Evolutionary conservation across 164 flowering plant species (phyloP).

Genomic region (Berberis vulgaris): DNA sequence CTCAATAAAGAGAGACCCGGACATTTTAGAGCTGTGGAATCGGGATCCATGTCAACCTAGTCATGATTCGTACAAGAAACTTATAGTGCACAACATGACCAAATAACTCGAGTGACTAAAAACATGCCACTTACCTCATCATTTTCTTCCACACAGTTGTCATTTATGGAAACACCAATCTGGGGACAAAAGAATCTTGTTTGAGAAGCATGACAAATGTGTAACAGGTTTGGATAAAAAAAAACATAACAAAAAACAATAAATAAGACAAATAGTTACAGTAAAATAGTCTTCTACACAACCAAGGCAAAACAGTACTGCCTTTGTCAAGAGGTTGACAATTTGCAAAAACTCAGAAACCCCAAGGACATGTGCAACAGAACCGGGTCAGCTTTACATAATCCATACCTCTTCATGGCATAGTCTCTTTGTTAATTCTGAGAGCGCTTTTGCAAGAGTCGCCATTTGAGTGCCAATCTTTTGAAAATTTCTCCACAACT

Average conservation of each 20-base stretch:
- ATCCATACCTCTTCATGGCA: constrained; percentile 34
- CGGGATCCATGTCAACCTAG: background rate
- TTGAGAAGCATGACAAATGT: too few relatives aligned
- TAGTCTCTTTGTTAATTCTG: constrained; percentile 38
- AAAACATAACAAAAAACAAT: too few relatives aligned
- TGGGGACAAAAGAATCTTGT: background rate
- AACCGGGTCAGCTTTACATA: background rate
- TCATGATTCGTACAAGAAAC: background rate
- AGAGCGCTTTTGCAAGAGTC: constrained; percentile 51
- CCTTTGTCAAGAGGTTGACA: background rate
- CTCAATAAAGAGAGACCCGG: constrained; percentile 11
- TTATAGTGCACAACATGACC: background rate
- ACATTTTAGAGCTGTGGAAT: constrained; percentile 13
- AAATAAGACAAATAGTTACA: too few relatives aligned
- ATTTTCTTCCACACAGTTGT: background rate
- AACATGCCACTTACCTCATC: background rate
- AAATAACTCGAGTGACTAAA: background rate
- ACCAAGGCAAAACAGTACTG: background rate
- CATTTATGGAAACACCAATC: background rate
- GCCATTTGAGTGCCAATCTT: constrained; percentile 20
- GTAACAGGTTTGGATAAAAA: too few relatives aligned
- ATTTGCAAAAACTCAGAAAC: too few relatives aligned
- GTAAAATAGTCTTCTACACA: too few relatives aligned
- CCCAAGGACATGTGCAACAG: background rate
- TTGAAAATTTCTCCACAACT: too few relatives aligned